A percentile compares a stretch with the other conserved stretches of the same genome.
phyloP scores from a whole-genome alignment of 441 rosid genomes.

The Erodium moschatum region DNA sequence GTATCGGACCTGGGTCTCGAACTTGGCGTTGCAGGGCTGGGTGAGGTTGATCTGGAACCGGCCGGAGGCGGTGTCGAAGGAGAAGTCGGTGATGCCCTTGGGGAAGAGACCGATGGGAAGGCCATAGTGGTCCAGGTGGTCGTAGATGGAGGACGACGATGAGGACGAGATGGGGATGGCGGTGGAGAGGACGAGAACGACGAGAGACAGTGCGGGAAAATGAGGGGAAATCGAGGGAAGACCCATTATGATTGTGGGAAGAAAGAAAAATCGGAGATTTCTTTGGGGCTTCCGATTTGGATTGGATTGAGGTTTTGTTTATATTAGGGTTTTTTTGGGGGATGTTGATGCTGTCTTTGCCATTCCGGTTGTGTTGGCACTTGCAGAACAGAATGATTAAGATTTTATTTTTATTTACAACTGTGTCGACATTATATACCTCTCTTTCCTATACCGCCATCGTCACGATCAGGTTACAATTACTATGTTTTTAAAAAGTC shows the following conservation, averaged over 20 bases:
- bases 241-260: background rate
- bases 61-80: slow-evolving; percentile 38
- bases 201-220: slow-evolving; percentile 2
- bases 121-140: slow-evolving; percentile 44
- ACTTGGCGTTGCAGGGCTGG: slow-evolving; percentile 73
- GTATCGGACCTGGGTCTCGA: slow-evolving; percentile 74
- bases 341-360: background rate
- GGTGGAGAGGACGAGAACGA: background rate
- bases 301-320: background rate
- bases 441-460: too few species aligned
- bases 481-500: too few species aligned
- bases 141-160: slow-evolving; percentile 39
- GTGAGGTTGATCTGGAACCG: slow-evolving; percentile 56
- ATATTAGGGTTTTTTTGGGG: background rate
- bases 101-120: slow-evolving; percentile 86
- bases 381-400: too few species aligned
- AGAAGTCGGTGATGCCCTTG: slow-evolving; percentile 52
- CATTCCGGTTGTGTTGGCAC: background rate
- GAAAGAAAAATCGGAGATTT: background rate
- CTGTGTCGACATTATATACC: too few species aligned
- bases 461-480: too few species aligned
- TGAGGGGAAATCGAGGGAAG: background rate
- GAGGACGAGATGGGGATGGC: background rate
- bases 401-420: too few species aligned
- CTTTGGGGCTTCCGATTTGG: background rate